phyloP scores from a whole-genome alignment of 495 filamentous ascomycete species.

The Corynascus novoguineensis region DNA sequence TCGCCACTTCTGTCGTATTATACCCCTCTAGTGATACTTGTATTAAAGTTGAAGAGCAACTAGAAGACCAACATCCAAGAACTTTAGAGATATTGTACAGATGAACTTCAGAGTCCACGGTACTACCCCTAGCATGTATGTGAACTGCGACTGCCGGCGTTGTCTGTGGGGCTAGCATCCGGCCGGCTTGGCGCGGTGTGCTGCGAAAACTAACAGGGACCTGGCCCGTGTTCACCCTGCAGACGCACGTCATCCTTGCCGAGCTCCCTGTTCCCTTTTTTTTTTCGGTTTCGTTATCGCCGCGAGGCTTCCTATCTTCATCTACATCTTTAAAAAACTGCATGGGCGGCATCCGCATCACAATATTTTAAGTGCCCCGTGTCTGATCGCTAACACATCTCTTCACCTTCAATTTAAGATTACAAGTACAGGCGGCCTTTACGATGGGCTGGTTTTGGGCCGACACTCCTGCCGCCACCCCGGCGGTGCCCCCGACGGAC shows the following conservation, averaged over 20 bases:
- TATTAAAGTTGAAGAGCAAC: neutral
- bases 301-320: neutral
- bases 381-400: too few species aligned
- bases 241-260: neutral
- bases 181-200: conserved; percentile 5
- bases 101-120: too few species aligned
- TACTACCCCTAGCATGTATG: too few species aligned
- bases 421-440: neutral
- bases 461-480: conserved; percentile 50
- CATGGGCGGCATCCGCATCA: too few species aligned
- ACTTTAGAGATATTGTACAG: neutral
- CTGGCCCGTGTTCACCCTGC: too few species aligned
- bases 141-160: too few species aligned
- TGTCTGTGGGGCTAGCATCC: too few species aligned
- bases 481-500: conserved; percentile 28
- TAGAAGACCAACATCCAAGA: neutral
- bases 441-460: conserved; percentile 99
- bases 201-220: too few species aligned
- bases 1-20: neutral
- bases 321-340: too few species aligned
- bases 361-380: too few species aligned
- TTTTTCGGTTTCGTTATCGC: neutral
- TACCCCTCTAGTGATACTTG: neutral
- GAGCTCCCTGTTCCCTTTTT: neutral
- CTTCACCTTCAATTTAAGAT: too few species aligned